Evolutionary conservation across 2,329 filamentous ascomycete genomes (phyloP).

Genomic region (Aspergillus uvarum): DNA sequence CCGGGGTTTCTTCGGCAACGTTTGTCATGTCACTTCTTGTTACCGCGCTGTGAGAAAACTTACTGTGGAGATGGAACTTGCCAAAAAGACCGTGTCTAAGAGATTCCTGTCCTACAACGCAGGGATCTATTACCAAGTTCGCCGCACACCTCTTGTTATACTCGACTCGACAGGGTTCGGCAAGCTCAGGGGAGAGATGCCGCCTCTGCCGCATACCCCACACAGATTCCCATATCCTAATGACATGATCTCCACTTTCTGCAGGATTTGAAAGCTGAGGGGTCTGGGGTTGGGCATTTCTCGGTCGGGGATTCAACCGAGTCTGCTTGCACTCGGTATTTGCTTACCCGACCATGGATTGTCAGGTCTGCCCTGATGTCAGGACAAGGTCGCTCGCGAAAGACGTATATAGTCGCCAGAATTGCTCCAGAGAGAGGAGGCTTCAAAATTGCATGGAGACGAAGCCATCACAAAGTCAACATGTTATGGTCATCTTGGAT

Average conservation of each 20-base stretch:
- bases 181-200: background rate
- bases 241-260: background rate
- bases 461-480: background rate
- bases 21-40: background rate
- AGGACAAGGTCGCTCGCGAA: background rate
- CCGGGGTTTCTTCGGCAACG: background rate
- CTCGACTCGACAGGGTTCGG: no score
- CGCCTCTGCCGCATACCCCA: background rate
- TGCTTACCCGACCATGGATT: background rate
- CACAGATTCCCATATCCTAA: background rate
- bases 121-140: no score
- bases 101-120: no score
- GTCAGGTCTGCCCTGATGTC: background rate
- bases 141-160: no score
- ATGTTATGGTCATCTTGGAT: constrained; percentile 7
- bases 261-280: background rate
- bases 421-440: background rate
- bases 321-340: background rate
- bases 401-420: background rate
- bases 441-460: background rate
- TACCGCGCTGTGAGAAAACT: no score
- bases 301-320: background rate
- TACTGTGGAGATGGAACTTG: no score
- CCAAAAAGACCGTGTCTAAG: no score
- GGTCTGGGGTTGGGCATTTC: background rate